Percentiles rank a stretch among this genome's conserved stretches.
These are phyloP conservation scores for Furcasterigmium sp. DNA, from an alignment of 2,329 filamentous ascomycete genomes.

Conservation along the genomic window DNA sequence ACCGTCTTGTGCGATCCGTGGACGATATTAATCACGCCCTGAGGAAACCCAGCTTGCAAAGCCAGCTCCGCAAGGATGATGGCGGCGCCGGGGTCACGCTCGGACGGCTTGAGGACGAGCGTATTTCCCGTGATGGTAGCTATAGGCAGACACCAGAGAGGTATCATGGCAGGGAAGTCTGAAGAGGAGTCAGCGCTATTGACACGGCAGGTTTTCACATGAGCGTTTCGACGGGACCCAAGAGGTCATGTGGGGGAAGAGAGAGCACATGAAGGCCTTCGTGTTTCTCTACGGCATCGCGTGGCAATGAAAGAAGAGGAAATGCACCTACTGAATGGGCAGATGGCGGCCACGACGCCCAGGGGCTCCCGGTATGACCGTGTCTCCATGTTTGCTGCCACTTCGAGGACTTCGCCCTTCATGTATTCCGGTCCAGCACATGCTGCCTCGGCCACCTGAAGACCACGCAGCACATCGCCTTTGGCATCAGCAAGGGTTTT, in stretches of 20 bases:
- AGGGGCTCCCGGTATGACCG: conserved; percentile 65
- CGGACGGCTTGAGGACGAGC: conserved; percentile 58
- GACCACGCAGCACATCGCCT: conserved; percentile 64
- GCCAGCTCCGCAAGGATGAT: conserved; percentile 59
- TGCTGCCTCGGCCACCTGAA: conserved; percentile 70
- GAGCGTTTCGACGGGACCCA: no score
- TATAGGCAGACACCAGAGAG: conserved; percentile 71
- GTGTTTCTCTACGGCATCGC: conserved; percentile 8
- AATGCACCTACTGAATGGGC: conserved; percentile 58
- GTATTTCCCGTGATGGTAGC: conserved; percentile 69
- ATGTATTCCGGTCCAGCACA: conserved; percentile 67
- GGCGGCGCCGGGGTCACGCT: conserved; percentile 54
- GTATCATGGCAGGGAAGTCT: conserved; percentile 77
- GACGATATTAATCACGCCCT: conserved; percentile 62
- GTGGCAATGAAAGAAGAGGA: no score
- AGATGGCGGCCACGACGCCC: conserved; percentile 66
- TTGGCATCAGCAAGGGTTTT: conserved; percentile 69
- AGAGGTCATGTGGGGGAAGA: no score
- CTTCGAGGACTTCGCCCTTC: conserved; percentile 67
- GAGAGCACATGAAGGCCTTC: no score
- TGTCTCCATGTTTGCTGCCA: conserved; percentile 74
- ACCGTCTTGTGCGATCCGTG: conserved; percentile 61
- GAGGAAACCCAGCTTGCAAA: conserved; percentile 54
- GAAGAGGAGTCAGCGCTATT: neutral
- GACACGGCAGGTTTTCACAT: no score